These are phyloP conservation scores for Cymbopogon citratus DNA, from an alignment of 176 grass and related monocot species.

Conservation along the genomic window DNA sequence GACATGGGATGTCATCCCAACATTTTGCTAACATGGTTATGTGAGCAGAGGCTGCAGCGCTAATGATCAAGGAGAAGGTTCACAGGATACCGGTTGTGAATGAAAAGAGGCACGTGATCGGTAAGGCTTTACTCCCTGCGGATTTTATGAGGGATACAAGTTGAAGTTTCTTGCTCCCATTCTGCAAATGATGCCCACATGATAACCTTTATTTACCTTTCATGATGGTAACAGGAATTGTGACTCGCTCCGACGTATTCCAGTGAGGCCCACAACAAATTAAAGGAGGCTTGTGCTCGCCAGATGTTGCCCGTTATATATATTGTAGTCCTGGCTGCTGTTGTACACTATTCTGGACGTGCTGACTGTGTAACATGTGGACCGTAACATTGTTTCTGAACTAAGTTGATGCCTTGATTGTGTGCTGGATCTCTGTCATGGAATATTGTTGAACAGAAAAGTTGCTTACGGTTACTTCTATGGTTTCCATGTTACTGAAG, in stretches of 20 bases:
- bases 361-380: neutral
- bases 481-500: neutral
- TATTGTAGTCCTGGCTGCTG: neutral
- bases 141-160: neutral
- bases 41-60: constrained; percentile 64
- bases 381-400: too few relatives aligned
- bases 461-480: neutral
- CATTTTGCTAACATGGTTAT: neutral
- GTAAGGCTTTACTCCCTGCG: constrained; percentile 24
- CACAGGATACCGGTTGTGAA: constrained; percentile 77
- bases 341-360: neutral
- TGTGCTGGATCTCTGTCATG: too few relatives aligned
- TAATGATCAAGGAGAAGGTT: constrained; percentile 84
- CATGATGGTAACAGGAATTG: neutral
- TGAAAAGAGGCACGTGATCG: constrained; percentile 50
- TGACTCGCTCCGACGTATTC: neutral
- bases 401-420: too few relatives aligned
- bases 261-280: neutral
- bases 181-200: neutral
- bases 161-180: neutral
- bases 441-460: neutral
- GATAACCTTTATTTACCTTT: neutral
- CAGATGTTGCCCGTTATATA: neutral
- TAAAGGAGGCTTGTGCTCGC: neutral
- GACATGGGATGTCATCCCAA: neutral